Percentiles rank a stretch among this genome's conserved stretches.
Evolutionary conservation across 371 early-diverging fungal genomes (phyloP).

Genomic region (Parasitella parasitica): DNA sequence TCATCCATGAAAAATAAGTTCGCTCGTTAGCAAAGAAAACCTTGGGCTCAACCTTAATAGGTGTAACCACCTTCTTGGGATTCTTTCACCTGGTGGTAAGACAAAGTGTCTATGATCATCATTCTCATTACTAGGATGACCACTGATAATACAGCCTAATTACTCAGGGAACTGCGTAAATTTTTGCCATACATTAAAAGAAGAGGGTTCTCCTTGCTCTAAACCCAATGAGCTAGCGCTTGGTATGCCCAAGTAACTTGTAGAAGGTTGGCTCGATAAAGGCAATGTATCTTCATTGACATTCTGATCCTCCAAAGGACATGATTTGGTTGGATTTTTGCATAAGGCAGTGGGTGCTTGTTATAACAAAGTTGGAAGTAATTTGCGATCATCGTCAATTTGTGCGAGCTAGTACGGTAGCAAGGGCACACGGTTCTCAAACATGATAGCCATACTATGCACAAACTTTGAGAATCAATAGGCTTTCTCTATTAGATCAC

Average conservation of each 20-base stretch:
- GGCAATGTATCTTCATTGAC: not conserved
- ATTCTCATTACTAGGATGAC: not conserved
- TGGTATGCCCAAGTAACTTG: slow-evolving; percentile 7
- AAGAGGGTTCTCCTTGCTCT: not conserved
- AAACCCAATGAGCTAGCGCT: not conserved
- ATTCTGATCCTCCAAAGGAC: not conserved
- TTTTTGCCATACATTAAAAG: not conserved
- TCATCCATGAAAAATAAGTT: slow-evolving; percentile 94
- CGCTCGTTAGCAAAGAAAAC: slow-evolving; percentile 99
- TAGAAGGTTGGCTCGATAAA: not conserved
- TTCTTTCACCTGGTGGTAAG: slow-evolving; percentile 51
- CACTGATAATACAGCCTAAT: not conserved
- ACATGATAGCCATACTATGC: slow-evolving; percentile 93
- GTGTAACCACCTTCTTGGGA: slow-evolving; percentile 72
- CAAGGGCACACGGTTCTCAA: slow-evolving; percentile 83
- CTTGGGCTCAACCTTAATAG: slow-evolving; percentile 97
- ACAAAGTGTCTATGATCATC: not conserved
- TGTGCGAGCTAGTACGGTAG: slow-evolving; percentile 99
- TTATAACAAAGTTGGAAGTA: slow-evolving; percentile 30
- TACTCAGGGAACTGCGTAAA: slow-evolving; percentile 11
- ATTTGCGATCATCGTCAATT: slow-evolving; percentile 88
- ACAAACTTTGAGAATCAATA: slow-evolving; percentile 99
- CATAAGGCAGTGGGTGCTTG: slow-evolving; percentile 7
- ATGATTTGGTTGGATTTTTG: not conserved
- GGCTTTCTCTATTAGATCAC: slow-evolving; percentile 92